A percentile compares a stretch with the other conserved stretches of the same genome.
Conservation (phyloP, 768 basidiomycete species). For the Tricholoma saponaceum region DNA sequence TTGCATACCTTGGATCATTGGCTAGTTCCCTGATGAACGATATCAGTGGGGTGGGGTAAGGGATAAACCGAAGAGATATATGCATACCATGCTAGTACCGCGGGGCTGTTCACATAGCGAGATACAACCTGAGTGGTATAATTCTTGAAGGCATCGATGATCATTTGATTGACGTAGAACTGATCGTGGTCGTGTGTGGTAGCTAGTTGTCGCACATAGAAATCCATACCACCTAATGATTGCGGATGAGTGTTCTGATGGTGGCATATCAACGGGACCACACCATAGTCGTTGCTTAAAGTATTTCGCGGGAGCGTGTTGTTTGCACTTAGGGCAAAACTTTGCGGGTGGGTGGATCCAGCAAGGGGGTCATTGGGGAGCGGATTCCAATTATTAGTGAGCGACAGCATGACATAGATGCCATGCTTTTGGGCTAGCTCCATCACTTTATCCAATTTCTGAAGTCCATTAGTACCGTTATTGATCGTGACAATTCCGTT, state of each 20-base stretch:
- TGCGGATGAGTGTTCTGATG: neutral
- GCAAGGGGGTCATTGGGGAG: constrained; percentile 9
- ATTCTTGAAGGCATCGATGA: constrained; percentile 49
- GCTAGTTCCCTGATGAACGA: constrained; percentile 47
- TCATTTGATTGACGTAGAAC: constrained; percentile 49
- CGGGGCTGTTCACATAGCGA: constrained; percentile 48
- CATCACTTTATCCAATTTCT: constrained; percentile 41
- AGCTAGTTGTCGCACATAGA: constrained; percentile 49
- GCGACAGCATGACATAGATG: constrained; percentile 36
- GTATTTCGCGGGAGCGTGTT: constrained; percentile 44
- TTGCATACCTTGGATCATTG: constrained; percentile 52
- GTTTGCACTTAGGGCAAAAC: constrained; percentile 23
- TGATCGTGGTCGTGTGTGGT: constrained; percentile 41
- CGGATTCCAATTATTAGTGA: constrained; percentile 46
- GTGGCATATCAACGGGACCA: constrained; percentile 7
- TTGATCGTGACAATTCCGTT: constrained; percentile 40
- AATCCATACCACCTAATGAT: constrained; percentile 54
- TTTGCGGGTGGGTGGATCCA: neutral
- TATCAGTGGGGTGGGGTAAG: neutral
- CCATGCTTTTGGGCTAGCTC: constrained; percentile 36
- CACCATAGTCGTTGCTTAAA: constrained; percentile 59
- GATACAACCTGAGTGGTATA: constrained; percentile 49
- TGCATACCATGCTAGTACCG: constrained; percentile 44
- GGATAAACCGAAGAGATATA: neutral
- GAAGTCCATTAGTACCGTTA: constrained; percentile 40